phyloP scores from a whole-genome alignment of 345 rosid species.

The Gynandropsis gynandra region DNA sequence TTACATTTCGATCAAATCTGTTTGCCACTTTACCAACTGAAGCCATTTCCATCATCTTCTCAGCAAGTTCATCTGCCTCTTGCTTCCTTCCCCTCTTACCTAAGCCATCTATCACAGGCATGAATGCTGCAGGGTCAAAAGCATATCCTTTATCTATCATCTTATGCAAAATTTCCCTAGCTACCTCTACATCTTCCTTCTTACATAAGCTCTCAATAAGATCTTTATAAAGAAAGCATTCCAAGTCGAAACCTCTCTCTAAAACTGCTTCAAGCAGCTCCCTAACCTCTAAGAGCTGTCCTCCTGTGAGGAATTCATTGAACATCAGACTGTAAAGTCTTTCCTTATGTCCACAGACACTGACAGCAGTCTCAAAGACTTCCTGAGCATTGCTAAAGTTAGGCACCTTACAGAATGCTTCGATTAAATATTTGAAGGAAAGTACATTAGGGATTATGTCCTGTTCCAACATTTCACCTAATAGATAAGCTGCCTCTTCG shows the following conservation, averaged over 20 bases:
- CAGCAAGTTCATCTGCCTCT: constrained; percentile 67
- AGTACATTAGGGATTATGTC: constrained; percentile 60
- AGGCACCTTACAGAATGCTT: constrained; percentile 62
- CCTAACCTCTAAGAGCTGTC: constrained; percentile 55
- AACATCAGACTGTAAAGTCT: constrained; percentile 69
- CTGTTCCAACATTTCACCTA: constrained; percentile 83
- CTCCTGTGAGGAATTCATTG: constrained; percentile 65
- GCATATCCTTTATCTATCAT: constrained; percentile 61
- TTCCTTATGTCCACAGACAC: constrained; percentile 78
- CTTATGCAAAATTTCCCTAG: constrained; percentile 48
- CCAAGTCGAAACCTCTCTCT: constrained; percentile 57
- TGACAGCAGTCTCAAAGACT: constrained; percentile 68
- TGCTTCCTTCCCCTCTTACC: constrained; percentile 55
- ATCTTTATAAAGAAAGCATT: constrained; percentile 53
- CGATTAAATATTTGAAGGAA: constrained; percentile 63
- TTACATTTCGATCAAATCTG: constrained; percentile 30
- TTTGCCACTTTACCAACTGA: constrained; percentile 38
- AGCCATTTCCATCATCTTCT: constrained; percentile 86
- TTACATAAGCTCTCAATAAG: constrained; percentile 66
- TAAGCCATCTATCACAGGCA: constrained; percentile 86
- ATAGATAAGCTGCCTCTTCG: constrained; percentile 62
- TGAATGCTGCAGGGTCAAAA: constrained; percentile 79
- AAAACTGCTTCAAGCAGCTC: constrained; percentile 63
- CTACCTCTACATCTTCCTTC: constrained; percentile 55
- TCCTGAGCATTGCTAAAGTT: constrained; percentile 62